These are phyloP conservation scores for Plantago ovata DNA, from an alignment of 257 asterid genomes.

Conservation along the genomic window DNA sequence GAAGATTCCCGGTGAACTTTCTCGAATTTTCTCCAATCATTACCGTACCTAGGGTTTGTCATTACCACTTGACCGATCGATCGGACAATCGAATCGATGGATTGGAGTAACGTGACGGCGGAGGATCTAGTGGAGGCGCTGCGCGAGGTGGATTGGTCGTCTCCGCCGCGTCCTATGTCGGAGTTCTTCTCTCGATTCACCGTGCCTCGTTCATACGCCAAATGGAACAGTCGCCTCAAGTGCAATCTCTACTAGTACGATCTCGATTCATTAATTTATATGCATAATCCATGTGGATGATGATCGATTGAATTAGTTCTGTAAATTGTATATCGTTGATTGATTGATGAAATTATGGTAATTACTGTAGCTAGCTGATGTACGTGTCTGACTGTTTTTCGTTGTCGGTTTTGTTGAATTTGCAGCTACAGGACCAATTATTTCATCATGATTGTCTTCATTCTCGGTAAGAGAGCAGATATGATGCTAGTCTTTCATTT, in stretches of 20 bases:
- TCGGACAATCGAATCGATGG: constrained; percentile 34
- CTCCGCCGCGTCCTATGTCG: constrained; percentile 65
- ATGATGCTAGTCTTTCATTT: background rate
- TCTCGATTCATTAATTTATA: constrained; percentile 17
- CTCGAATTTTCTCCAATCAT: no score
- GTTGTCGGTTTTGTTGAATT: background rate
- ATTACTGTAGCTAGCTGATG: background rate
- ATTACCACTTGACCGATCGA: background rate
- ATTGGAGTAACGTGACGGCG: constrained; percentile 92
- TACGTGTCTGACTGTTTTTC: background rate
- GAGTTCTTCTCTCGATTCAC: constrained; percentile 85
- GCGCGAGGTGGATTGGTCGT: constrained; percentile 77
- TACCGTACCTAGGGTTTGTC: no score
- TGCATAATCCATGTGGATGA: background rate
- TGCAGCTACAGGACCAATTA: constrained; percentile 96
- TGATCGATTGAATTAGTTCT: background rate
- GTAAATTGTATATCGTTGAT: background rate
- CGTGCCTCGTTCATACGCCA: constrained; percentile 72
- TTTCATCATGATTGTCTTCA: constrained; percentile 69
- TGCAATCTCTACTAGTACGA: constrained; percentile 90
- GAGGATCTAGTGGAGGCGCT: constrained; percentile 77
- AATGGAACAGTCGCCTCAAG: constrained; percentile 98
- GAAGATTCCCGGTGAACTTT: no score
- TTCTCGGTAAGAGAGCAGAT: constrained; percentile 61
- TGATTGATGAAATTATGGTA: background rate